Conservation (phyloP, 768 basidiomycete genomes). For the Xerocomus potaroensis region DNA sequence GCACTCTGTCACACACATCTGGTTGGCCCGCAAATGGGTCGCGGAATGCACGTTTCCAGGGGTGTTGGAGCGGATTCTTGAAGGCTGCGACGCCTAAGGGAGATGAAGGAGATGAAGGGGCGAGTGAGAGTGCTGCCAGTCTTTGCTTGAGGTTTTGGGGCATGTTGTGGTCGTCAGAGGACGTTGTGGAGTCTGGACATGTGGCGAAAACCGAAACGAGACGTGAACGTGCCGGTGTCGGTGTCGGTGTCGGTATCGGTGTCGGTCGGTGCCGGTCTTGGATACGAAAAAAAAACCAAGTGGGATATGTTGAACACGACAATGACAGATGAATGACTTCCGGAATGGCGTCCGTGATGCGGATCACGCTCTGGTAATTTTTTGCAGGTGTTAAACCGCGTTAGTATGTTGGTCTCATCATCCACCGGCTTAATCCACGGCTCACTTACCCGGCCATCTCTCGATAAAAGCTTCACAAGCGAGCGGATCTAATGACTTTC, state of each 20-base stretch:
- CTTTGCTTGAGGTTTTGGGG: conserved; percentile 58
- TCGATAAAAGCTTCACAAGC: background rate
- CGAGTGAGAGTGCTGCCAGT: conserved; percentile 57
- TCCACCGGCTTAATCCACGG: background rate
- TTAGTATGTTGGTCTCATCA: too few species aligned
- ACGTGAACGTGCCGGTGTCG: too few species aligned
- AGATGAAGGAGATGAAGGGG: conserved; percentile 46
- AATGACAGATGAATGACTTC: too few species aligned
- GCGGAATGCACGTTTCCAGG: conserved; percentile 46
- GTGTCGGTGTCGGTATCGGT: too few species aligned
- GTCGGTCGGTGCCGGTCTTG: background rate
- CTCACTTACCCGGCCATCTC: background rate
- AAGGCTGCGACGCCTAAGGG: conserved; percentile 20
- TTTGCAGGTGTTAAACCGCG: too few species aligned
- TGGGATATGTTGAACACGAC: too few species aligned
- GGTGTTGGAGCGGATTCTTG: conserved; percentile 44
- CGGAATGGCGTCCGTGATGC: too few species aligned
- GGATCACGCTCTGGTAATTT: too few species aligned
- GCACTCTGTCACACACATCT: conserved; percentile 42
- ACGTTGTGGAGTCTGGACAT: background rate
- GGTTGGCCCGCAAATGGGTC: conserved; percentile 23
- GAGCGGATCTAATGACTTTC: background rate
- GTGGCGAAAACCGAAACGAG: background rate
- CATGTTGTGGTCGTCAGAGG: conserved; percentile 9
- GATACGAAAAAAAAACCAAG: background rate